phyloP scores from a whole-genome alignment of 768 basidiomycete species.

The Fibroporia radiculosa region DNA sequence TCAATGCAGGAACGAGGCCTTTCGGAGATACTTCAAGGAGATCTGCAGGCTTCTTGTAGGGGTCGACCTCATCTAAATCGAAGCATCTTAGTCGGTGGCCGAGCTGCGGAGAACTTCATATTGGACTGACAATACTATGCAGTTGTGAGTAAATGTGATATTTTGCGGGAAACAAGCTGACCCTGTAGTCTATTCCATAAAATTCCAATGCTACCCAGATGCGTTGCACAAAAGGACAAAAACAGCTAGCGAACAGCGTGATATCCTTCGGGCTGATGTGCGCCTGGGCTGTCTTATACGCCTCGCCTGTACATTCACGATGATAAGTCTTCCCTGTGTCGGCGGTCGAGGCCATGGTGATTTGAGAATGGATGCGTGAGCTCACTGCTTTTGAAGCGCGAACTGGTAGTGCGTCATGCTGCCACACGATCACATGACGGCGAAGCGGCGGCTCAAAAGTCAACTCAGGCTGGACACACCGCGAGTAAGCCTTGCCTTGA shows the following conservation, averaged over 20 bases:
- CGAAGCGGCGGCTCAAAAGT: too few relatives aligned
- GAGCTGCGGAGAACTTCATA: neutral
- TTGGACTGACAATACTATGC: conserved; percentile 32
- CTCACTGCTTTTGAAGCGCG: too few relatives aligned
- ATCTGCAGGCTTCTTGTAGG: conserved; percentile 74
- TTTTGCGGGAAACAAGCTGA: conserved; percentile 20
- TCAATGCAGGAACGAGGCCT: conserved; percentile 69
- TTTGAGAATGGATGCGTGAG: neutral
- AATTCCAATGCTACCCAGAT: conserved; percentile 73
- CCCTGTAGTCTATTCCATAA: conserved; percentile 65
- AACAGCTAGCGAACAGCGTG: conserved; percentile 64
- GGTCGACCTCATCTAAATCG: conserved; percentile 64
- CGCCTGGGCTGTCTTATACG: conserved; percentile 46
- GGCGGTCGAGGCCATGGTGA: conserved; percentile 14
- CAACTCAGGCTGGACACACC: too few relatives aligned
- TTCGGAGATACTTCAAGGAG: conserved; percentile 78
- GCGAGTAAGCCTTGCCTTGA: too few relatives aligned
- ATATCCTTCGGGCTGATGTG: conserved; percentile 45
- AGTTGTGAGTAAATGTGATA: neutral
- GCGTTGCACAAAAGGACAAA: conserved; percentile 79
- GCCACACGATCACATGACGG: too few relatives aligned
- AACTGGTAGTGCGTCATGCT: neutral
- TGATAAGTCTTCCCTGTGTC: conserved; percentile 37
- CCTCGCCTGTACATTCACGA: conserved; percentile 37
- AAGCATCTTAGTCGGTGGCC: neutral